Conservation (phyloP, 176 grass and related monocot species). For the Musa acuminata region DNA sequence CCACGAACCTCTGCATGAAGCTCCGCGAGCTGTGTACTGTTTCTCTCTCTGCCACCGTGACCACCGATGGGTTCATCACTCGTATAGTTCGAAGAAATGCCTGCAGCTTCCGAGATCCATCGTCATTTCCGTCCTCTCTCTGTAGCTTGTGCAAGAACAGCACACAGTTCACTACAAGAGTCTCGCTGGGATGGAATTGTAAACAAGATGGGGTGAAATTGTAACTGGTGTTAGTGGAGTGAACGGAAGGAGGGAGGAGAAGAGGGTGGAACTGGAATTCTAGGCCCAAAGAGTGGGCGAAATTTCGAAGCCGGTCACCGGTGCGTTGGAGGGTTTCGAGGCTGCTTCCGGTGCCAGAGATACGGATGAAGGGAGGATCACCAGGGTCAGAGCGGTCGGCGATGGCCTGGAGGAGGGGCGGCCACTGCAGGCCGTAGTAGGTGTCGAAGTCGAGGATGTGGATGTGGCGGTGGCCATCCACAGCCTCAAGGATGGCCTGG, state of each 20-base stretch:
- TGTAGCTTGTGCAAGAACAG: conserved; percentile 67
- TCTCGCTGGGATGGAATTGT: conserved; percentile 42
- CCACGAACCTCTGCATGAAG: conserved; percentile 32
- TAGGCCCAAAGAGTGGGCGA: conserved; percentile 70
- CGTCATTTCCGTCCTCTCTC: conserved; percentile 20
- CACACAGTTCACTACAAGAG: conserved; percentile 72
- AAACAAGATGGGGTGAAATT: conserved; percentile 34
- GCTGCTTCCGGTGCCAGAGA: conserved; percentile 75
- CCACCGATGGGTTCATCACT: conserved; percentile 55
- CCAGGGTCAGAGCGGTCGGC: conserved; percentile 43
- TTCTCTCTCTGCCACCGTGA: conserved; percentile 78
- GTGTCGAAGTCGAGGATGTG: conserved; percentile 94
- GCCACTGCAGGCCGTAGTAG: conserved; percentile 89
- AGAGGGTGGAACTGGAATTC: conserved; percentile 78
- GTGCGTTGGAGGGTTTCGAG: conserved; percentile 63
- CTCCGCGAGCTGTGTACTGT: conserved; percentile 9
- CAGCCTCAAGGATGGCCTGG: conserved; percentile 85
- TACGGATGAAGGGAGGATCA: conserved; percentile 52
- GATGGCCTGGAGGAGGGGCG: conserved; percentile 82
- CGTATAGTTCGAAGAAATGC: conserved; percentile 53
- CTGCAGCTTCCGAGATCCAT: conserved; percentile 14
- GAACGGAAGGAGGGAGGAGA: conserved; percentile 37
- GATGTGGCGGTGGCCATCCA: conserved; percentile 45
- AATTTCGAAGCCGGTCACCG: conserved; percentile 57
- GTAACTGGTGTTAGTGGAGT: not conserved